These are phyloP conservation scores for Diospyros lotus DNA, from an alignment of 148 eudicot species.

Conservation along the genomic window DNA sequence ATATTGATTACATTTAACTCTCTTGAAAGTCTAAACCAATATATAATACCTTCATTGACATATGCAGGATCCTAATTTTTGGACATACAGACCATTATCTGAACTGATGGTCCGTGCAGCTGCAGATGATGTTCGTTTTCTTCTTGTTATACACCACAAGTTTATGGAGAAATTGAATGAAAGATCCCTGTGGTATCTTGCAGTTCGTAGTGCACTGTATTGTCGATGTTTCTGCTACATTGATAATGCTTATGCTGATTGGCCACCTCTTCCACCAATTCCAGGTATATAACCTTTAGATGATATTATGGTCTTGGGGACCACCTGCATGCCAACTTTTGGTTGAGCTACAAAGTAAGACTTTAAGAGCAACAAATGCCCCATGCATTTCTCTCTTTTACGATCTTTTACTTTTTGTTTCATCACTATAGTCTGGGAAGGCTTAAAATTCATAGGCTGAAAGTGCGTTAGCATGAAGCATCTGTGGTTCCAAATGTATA, in stretches of 20 bases:
- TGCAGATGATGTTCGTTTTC: constrained; percentile 94
- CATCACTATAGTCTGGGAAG: not conserved
- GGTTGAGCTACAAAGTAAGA: not conserved
- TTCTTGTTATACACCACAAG: constrained; percentile 70
- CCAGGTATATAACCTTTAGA: constrained; percentile 48
- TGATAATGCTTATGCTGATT: constrained; percentile 54
- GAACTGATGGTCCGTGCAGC: constrained; percentile 91
- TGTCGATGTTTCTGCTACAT: constrained; percentile 86
- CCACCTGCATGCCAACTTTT: not conserved
- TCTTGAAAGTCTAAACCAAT: no score
- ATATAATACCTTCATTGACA: not conserved
- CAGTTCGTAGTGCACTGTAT: constrained; percentile 85
- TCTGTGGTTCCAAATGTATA: not conserved
- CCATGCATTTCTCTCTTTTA: no score
- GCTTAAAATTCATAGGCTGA: not conserved
- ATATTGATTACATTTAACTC: not conserved
- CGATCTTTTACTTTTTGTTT: no score
- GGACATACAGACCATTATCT: constrained; percentile 86
- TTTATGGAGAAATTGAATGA: constrained; percentile 76
- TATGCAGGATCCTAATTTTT: constrained; percentile 74
- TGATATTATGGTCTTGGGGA: not conserved
- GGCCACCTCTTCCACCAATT: constrained; percentile 79
- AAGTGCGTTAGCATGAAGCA: not conserved
- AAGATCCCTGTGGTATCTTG: constrained; percentile 72
- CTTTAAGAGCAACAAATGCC: not conserved